A percentile compares a stretch with the other conserved stretches of the same genome.
phyloP scores from a whole-genome alignment of 768 basidiomycete genomes.

The Imleria badia region DNA sequence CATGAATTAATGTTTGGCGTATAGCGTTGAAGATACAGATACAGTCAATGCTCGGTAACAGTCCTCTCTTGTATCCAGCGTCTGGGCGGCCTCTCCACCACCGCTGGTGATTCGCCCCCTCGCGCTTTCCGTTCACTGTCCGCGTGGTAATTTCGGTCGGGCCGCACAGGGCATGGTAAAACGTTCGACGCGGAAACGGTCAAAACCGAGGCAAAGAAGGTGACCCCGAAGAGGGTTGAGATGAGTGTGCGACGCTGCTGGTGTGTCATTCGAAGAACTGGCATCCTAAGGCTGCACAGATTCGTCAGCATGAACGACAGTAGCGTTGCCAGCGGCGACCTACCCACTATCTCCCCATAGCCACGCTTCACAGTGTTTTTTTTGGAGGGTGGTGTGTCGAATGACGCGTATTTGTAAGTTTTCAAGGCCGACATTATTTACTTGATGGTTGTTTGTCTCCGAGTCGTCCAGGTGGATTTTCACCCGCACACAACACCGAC shows the following conservation, averaged over 20 bases:
- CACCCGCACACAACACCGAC: not conserved
- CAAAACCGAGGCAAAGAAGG: slow-evolving; percentile 73
- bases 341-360: slow-evolving; percentile 28
- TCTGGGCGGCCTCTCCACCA: slow-evolving; percentile 62
- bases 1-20: not conserved
- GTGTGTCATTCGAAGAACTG: slow-evolving; percentile 55
- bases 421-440: not conserved
- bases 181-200: slow-evolving; percentile 81
- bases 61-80: slow-evolving; percentile 81
- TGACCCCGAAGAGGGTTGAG: slow-evolving; percentile 77
- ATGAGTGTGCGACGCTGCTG: slow-evolving; percentile 68
- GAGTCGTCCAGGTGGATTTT: not conserved
- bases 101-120: slow-evolving; percentile 31
- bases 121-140: slow-evolving; percentile 44
- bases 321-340: not conserved
- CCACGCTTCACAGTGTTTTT: slow-evolving; percentile 9
- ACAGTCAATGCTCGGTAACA: slow-evolving; percentile 15
- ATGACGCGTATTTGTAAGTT: not conserved
- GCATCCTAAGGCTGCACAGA: slow-evolving; percentile 56
- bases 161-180: slow-evolving; percentile 77
- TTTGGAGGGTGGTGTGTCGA: not conserved
- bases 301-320: slow-evolving; percentile 40
- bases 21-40: slow-evolving; percentile 1
- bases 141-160: slow-evolving; percentile 54
- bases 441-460: slow-evolving; percentile 28